Base-by-base conservation (phyloP, 176 grass and related monocot genomes). In the Hordeum marinum region DNA sequence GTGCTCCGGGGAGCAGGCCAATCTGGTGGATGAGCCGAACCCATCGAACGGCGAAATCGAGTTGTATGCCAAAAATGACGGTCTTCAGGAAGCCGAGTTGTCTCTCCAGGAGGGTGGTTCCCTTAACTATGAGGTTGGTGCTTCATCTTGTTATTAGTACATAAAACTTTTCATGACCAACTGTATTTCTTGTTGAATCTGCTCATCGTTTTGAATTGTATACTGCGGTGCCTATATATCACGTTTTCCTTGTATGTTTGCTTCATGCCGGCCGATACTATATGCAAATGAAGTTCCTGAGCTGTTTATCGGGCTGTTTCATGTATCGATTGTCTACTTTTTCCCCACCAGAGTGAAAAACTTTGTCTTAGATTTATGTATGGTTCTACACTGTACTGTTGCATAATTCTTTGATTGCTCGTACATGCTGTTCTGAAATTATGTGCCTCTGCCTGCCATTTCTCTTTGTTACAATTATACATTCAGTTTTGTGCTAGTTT, bases 71-170 rank as follows among this genome's bases (percentile, higher is more conserved):
- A 84, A 82, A 27, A 87, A 76, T 80, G 60, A 34, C 26, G 26
- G 81, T 67, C 69, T 87, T 82, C 76, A 76, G 76, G 89, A 92
- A 61, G 91, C 96, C 1, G 96, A 98, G 85, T 81, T 94, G 83
- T 91, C 93, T 12, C 91, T 98, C 31, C 87, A 88, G 42, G 96
- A 98, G 74, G 93, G 89, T 4, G 83, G 82, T 37, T 79, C 68
- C 68, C 86, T 95, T 80, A 92, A 92, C 36, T 80, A 95, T 39
- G 96, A 92, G 95, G 95, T 98, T 55, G 32, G 50, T 67, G 65
- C 40, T 42, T 70, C 32, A 58, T 55, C 21, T 57, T 57, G 45
- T 54, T 24, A n/a, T n/a, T n/a, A n/a, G n/a, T n/a, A 11, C 5
- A 63, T 18, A 71, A n/a, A 37, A 39, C 32, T 77, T 59, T 20